Evolutionary conservation across 208 protist genomes (phyloP).

Genomic region (Trichomonas tenax): DNA sequence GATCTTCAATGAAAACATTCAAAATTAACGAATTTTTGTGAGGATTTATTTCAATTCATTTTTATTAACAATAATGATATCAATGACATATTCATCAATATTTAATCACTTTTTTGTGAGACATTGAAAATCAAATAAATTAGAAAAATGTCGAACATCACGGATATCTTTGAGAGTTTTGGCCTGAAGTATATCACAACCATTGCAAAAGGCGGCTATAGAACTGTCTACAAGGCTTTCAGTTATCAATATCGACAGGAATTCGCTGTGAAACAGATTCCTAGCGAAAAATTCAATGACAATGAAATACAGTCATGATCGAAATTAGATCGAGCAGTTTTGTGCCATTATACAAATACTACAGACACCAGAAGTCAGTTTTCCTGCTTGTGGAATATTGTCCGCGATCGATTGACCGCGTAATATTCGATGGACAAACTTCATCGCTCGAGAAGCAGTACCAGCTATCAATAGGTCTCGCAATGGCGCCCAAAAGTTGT

Average conservation of each 20-base stretch:
- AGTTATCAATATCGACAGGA: not conserved
- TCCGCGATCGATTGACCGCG: not conserved
- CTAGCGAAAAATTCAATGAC: not conserved
- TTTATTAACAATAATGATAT: no score
- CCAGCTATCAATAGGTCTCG: not conserved
- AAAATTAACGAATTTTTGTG: no score
- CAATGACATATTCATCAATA: no score
- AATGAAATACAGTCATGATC: not conserved
- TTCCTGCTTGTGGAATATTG: not conserved
- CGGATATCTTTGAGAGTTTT: not conserved
- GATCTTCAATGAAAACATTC: no score
- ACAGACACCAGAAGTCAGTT: not conserved
- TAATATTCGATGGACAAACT: not conserved
- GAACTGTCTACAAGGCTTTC: not conserved
- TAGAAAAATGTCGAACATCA: not conserved
- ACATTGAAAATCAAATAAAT: not conserved
- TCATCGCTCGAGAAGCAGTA: not conserved
- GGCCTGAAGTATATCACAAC: not conserved
- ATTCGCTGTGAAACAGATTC: not conserved
- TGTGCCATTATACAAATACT: not conserved
- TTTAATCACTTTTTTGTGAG: no score
- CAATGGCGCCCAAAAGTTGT: not conserved
- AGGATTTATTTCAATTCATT: no score
- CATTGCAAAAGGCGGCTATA: not conserved
- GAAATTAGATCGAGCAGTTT: not conserved